Base-by-base conservation (phyloP, 2,329 filamentous ascomycete species). In the Emmonsiellopsis sp. region DNA sequence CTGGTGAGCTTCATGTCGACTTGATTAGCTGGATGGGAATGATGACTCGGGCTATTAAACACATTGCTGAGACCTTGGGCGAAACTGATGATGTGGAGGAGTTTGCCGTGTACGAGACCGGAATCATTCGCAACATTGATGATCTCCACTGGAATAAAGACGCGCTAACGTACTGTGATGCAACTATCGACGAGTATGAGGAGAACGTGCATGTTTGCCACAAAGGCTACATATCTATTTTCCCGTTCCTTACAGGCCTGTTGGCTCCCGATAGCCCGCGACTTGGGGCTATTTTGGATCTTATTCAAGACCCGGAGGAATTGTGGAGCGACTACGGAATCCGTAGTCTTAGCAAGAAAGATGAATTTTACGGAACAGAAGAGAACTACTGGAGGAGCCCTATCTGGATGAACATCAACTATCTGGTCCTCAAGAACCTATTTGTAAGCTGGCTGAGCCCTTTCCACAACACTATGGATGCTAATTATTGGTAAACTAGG, bases 371-470 rank as follows among this genome's bases (percentile, higher is more conserved):
- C 68, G 89, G 86, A 42, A 95, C 90, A 0, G 88, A 78, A 2
- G 93, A 98, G 74, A 96, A 98, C 70, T 98, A 98, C 75, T 98
- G 93, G 92, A 82, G 90, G 57, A 87, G 88, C 58, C 90, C 93
- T 0, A 80, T 97, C 27, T 97, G 92, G 92, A 87, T 97, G 65
- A 93, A 93, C 66, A 90, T 97, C 60, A 97, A 97, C 73, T 97
- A 95, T 69, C 76, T 97, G 62, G 84, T 87, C 49, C 73, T 96
- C 51, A 81, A 84, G 60, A 84, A 88, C 65, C 82, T 97, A 33
- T 77, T 85, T 60, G 87, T 91, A 77, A 75, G 86, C 78, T n/a
- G 45, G 62, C n/a, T 37, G 13, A 33, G 7, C 3, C 36, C 14
- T 36, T 42, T 33, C 8, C 13, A 32, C 9, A 34, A 27, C 49